Base-by-base conservation (phyloP, 805 yeast species). In the Candida michaelii region DNA sequence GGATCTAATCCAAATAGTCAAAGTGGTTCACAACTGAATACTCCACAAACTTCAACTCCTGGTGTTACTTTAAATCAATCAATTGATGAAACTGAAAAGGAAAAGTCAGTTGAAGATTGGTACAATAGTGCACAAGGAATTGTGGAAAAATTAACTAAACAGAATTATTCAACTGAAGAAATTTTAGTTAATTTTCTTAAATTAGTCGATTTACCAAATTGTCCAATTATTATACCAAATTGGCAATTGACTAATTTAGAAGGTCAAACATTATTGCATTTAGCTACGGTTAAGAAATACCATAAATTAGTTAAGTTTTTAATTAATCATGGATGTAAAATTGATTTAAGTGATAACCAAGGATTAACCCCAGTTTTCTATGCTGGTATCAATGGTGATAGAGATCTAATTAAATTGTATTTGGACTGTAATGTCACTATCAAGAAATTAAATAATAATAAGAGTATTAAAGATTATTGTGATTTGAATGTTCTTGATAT, bases 351-450 rank as follows among this genome's bases (percentile, higher is more conserved):
- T 53, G 99, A 93, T 60, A 72, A 75, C 32, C 86, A 83, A 57
- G 97, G 96, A 1, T 78, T 79, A 48, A 83, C 97, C 0, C 96
- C 99, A 4, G 69, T 93, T 44, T 96, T 90, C 60, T 82, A 85
- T 56, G 96, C 97, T 0, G 78, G 89, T 24, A 60, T 90, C 52
- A 71, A 74, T 50, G 96, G 96, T 24, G 76, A 85, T 55, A 69
- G 86, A 39, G 82, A 77, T 36, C 71, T 84, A 30, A 84, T 87
- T 47, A 73, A 75, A 33, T 55, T 83, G 32, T 71, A 87, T 48
- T 58, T 83, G 31, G 80, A 74, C 27, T 82, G 84, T 57, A 83
- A 81, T 39, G 85, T 91, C 1, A 80, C 77, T 50, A 62, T 76
- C 48, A 66, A 71, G 29, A 76, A 65, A 53, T 71, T 85, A 18